Evolutionary conservation across 2,329 filamentous ascomycete species (phyloP).

Genomic region (Xylariaceae sp.): DNA sequence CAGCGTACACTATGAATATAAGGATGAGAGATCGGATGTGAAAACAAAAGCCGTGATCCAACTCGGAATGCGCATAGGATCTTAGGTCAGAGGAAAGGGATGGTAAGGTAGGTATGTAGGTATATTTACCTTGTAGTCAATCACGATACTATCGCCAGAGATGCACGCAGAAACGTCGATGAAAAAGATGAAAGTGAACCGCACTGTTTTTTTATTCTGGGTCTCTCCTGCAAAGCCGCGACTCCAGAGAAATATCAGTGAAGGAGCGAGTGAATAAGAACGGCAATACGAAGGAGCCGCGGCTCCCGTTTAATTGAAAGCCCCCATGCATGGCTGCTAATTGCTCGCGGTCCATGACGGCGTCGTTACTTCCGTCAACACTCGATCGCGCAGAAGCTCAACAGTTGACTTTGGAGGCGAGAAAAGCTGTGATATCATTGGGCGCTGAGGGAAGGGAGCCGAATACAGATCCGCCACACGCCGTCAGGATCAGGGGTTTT

Average conservation of each 20-base stretch:
- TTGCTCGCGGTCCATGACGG: slow-evolving; percentile 6
- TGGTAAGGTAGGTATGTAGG: neutral
- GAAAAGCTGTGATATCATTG: slow-evolving; percentile 21
- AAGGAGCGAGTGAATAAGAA: neutral
- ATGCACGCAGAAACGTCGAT: too few species aligned
- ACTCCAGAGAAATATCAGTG: neutral
- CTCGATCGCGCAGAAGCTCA: slow-evolving; percentile 23
- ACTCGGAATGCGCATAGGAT: neutral
- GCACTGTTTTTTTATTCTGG: neutral
- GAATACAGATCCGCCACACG: slow-evolving; percentile 16
- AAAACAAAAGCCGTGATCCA: too few species aligned
- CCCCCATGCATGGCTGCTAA: neutral
- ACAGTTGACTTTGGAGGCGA: slow-evolving; percentile 25
- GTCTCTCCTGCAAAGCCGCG: neutral
- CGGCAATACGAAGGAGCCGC: slow-evolving; percentile 4
- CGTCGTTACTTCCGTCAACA: neutral
- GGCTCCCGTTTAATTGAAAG: slow-evolving; percentile 1
- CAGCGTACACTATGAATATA: neutral
- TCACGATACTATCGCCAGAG: neutral
- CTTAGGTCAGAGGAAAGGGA: too few species aligned
- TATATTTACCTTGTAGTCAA: neutral
- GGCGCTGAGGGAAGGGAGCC: slow-evolving; percentile 6
- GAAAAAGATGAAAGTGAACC: too few species aligned
- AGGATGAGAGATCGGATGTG: too few species aligned
- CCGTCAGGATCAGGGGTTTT: slow-evolving; percentile 1